Evolutionary conservation across 768 basidiomycete genomes (phyloP).

Genomic region (Boletus patriciae): DNA sequence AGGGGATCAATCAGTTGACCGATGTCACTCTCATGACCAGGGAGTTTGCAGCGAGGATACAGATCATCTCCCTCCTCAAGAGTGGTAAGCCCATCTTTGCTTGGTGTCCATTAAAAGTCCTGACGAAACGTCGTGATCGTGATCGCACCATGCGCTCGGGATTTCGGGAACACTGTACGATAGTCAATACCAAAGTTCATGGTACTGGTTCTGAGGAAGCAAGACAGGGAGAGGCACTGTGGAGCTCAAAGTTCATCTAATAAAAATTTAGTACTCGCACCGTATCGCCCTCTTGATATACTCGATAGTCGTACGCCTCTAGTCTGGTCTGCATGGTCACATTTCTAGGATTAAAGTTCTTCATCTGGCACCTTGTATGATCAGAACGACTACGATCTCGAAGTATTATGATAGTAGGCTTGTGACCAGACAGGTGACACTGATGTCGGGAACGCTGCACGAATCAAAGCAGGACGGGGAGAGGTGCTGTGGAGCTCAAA

Average conservation of each 20-base stretch:
- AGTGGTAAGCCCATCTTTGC: constrained; percentile 38
- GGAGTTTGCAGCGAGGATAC: constrained; percentile 54
- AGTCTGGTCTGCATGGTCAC: not conserved
- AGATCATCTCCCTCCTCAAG: constrained; percentile 54
- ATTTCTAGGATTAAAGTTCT: constrained; percentile 3
- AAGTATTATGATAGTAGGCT: too few relatives aligned
- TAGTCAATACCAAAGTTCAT: constrained; percentile 50
- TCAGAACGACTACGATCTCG: too few relatives aligned
- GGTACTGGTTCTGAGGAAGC: constrained; percentile 50
- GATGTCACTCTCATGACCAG: constrained; percentile 52
- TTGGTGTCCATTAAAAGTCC: not conserved
- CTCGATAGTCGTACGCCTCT: not conserved
- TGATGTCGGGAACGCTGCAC: not conserved
- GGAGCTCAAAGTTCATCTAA: constrained; percentile 54
- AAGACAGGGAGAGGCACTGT: constrained; percentile 49
- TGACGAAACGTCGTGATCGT: constrained; percentile 2
- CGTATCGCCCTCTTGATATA: not conserved
- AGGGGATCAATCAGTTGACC: constrained; percentile 50
- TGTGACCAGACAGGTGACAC: too few relatives aligned
- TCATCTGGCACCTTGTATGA: too few relatives aligned
- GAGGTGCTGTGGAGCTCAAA: constrained; percentile 56
- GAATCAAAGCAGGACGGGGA: constrained; percentile 51
- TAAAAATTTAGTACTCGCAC: not conserved
- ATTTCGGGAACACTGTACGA: not conserved
- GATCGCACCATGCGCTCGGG: constrained; percentile 1